Evolutionary conservation across 257 asterid species (phyloP).

Genomic region (Lavandula angustifolia): DNA sequence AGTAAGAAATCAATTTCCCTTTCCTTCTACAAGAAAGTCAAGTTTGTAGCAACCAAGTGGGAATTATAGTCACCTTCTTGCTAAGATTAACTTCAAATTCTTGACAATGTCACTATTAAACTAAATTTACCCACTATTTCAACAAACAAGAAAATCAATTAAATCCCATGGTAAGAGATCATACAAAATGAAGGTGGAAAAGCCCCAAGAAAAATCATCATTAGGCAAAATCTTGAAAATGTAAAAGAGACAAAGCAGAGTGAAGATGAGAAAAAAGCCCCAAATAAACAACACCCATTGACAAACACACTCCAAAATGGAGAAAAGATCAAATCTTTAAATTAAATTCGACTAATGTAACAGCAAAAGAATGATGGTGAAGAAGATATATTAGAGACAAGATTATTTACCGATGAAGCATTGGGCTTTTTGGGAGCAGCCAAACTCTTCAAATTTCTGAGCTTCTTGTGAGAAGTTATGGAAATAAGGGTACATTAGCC

Average conservation of each 20-base stretch:
- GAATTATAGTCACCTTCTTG: too few relatives aligned
- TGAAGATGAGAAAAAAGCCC: conserved; percentile 20
- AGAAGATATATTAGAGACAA: conserved; percentile 8
- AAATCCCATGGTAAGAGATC: conserved; percentile 10
- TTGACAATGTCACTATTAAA: conserved; percentile 25
- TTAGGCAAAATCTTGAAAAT: background rate
- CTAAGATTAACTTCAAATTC: too few relatives aligned
- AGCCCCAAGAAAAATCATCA: too few relatives aligned
- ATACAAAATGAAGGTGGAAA: too few relatives aligned
- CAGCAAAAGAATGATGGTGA: conserved; percentile 24
- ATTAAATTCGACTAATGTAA: background rate
- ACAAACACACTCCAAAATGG: background rate
- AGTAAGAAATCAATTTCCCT: conserved; percentile 18
- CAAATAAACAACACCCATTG: background rate
- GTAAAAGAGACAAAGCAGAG: conserved; percentile 1
- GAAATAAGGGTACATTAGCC: conserved; percentile 62
- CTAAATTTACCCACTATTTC: background rate
- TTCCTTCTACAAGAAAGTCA: conserved; percentile 14
- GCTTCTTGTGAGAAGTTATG: conserved; percentile 58
- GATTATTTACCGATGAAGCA: conserved; percentile 52
- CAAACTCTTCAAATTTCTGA: conserved; percentile 64
- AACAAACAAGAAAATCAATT: background rate
- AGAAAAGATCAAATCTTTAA: conserved; percentile 29
- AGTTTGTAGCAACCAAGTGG: conserved; percentile 27
- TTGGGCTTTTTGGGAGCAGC: conserved; percentile 52